These are phyloP conservation scores for Nakaseomyces bracarensis DNA, from an alignment of 1,139 yeast genomes.

Conservation along the genomic window DNA sequence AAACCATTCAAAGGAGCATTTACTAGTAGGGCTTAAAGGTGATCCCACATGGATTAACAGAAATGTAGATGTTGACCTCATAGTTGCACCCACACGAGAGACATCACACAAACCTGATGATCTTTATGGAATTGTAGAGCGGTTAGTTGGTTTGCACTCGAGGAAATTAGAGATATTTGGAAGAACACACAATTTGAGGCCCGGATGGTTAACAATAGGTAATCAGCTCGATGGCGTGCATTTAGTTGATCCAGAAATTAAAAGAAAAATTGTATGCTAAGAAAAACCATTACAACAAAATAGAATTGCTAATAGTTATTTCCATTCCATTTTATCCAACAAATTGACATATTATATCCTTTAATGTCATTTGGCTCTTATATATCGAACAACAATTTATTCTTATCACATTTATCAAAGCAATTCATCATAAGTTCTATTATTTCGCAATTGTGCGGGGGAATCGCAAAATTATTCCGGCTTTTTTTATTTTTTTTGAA, in stretches of 20 bases:
- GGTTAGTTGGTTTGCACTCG: constrained; percentile 67
- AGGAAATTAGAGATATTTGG: constrained; percentile 86
- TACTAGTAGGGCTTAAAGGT: constrained; percentile 79
- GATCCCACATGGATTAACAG: constrained; percentile 63
- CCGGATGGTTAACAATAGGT: constrained; percentile 90
- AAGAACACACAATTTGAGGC: constrained; percentile 71
- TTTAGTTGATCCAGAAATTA: not conserved
- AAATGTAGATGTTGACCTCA: constrained; percentile 61
- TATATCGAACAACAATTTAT: no score
- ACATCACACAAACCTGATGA: constrained; percentile 91
- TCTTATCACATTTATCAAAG: no score
- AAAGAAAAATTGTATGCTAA: not conserved
- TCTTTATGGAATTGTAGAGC: constrained; percentile 70
- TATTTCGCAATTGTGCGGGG: no score
- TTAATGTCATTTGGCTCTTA: no score
- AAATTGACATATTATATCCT: no score
- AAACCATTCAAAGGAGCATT: constrained; percentile 88
- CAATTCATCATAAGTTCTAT: no score
- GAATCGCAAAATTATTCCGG: no score
- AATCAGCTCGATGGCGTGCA: constrained; percentile 45
- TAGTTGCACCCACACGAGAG: constrained; percentile 79
- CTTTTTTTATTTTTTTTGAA: no score
- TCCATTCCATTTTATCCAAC: no score
- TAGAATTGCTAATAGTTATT: no score
- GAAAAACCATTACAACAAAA: no score